Percentiles rank a stretch among this genome's conserved stretches.
Evolutionary conservation across 192 early-diverging fungal genomes (phyloP).

Genomic region (Coemansia reversa): DNA sequence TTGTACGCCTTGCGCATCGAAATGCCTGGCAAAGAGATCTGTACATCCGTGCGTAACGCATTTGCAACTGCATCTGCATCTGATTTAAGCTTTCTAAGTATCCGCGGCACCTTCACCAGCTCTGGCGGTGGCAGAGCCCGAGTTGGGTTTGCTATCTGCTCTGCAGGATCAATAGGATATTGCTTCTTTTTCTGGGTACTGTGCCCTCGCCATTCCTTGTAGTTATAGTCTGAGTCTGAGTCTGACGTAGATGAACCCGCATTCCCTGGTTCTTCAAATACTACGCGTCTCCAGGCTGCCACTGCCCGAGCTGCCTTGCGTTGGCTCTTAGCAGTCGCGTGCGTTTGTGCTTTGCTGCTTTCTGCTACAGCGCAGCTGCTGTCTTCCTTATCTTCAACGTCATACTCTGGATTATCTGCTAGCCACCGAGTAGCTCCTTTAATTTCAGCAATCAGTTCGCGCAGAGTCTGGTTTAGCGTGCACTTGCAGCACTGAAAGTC

Average conservation of each 20-base stretch:
- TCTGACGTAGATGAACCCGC: constrained; percentile 11
- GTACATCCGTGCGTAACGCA: constrained; percentile 53
- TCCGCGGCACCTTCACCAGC: constrained; percentile 36
- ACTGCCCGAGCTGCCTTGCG: constrained; percentile 29
- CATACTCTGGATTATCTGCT: constrained; percentile 30
- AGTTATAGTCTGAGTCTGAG: constrained; percentile 26
- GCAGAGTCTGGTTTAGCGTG: constrained; percentile 48
- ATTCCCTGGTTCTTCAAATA: constrained; percentile 18
- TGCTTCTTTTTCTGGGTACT: not conserved
- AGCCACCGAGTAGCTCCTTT: constrained; percentile 33
- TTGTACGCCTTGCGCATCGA: constrained; percentile 44
- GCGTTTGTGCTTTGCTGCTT: not conserved
- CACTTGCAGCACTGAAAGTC: constrained; percentile 52
- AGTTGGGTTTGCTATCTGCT: constrained; percentile 25
- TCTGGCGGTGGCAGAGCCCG: constrained; percentile 33
- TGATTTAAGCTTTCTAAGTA: constrained; percentile 26
- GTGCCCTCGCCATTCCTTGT: not conserved
- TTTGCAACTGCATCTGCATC: constrained; percentile 37
- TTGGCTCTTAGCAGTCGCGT: constrained; percentile 1
- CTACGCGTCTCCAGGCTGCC: constrained; percentile 32
- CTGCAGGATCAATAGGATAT: constrained; percentile 45
- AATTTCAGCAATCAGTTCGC: constrained; percentile 37
- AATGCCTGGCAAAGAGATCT: constrained; percentile 47
- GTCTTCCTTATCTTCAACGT: constrained; percentile 4
- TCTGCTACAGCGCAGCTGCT: not conserved